Evolutionary conservation across 306 rosid species (phyloP).

Genomic region (Cyamopsis tetragonoloba): DNA sequence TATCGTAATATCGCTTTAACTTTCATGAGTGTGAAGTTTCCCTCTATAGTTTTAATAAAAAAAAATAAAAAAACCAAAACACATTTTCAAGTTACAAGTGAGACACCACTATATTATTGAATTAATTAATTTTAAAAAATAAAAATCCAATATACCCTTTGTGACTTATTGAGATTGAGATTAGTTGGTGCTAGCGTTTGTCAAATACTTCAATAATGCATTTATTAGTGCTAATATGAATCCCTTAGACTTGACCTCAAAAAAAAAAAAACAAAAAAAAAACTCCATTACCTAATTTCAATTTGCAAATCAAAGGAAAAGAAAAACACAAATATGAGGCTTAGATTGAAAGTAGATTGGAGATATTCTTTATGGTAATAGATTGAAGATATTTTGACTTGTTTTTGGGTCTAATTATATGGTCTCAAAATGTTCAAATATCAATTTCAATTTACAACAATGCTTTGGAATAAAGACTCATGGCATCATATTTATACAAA

Average conservation of each 20-base stretch:
- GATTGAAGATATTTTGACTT: no score
- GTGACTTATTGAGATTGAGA: not conserved
- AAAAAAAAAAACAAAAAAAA: no score
- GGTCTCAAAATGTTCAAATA: constrained; percentile 24
- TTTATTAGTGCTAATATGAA: constrained; percentile 3
- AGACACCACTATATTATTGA: not conserved
- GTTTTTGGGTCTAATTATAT: constrained; percentile 10
- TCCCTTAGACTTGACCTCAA: no score
- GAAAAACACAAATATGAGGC: constrained; percentile 20
- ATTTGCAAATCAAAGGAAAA: not conserved
- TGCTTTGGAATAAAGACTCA: constrained; percentile 3
- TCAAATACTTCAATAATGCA: constrained; percentile 2
- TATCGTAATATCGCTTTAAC: no score
- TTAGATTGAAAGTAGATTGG: constrained; percentile 20
- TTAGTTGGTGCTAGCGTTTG: not conserved
- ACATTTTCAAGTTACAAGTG: not conserved
- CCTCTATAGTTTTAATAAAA: no score
- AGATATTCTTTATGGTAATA: constrained; percentile 10
- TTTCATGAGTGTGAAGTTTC: no score
- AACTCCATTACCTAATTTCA: not conserved
- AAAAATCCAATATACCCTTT: not conserved
- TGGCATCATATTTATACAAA: constrained; percentile 7
- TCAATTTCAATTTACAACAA: constrained; percentile 33
- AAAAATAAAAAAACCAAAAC: no score
- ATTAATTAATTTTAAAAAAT: not conserved